Percentiles rank a stretch among this genome's conserved stretches.
phyloP scores from a whole-genome alignment of 371 early-diverging fungal species.

The Parasitella parasitica region DNA sequence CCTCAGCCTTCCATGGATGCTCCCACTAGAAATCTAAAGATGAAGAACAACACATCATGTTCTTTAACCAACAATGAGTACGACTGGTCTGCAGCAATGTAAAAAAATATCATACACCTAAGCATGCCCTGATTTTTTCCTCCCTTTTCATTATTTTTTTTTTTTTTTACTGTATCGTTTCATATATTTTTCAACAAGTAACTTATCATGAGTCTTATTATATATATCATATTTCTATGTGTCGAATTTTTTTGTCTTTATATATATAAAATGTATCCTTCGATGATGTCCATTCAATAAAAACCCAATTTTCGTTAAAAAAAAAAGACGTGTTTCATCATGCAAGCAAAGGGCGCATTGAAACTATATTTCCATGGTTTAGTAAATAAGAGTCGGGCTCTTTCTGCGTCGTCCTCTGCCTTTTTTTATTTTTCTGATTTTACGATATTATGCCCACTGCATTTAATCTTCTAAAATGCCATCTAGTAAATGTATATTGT shows the following conservation, averaged over 20 bases:
- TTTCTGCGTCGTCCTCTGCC: neutral
- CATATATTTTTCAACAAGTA: neutral
- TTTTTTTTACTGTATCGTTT: neutral
- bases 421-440: neutral
- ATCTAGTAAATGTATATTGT: no score
- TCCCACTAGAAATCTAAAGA: neutral
- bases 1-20: constrained; percentile 17
- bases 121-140: neutral
- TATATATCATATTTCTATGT: neutral
- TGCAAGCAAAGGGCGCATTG: neutral
- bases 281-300: neutral
- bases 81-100: neutral
- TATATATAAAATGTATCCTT: neutral
- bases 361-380: neutral
- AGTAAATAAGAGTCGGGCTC: neutral
- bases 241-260: neutral
- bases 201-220: neutral
- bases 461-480: no score
- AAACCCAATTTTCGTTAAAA: neutral
- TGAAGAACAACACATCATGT: neutral
- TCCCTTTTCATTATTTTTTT: neutral
- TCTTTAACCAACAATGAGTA: neutral
- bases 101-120: neutral
- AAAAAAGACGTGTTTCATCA: neutral
- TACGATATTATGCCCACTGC: no score